phyloP scores from a whole-genome alignment of 2,329 filamentous ascomycete genomes.

The Venturia pyrina region DNA sequence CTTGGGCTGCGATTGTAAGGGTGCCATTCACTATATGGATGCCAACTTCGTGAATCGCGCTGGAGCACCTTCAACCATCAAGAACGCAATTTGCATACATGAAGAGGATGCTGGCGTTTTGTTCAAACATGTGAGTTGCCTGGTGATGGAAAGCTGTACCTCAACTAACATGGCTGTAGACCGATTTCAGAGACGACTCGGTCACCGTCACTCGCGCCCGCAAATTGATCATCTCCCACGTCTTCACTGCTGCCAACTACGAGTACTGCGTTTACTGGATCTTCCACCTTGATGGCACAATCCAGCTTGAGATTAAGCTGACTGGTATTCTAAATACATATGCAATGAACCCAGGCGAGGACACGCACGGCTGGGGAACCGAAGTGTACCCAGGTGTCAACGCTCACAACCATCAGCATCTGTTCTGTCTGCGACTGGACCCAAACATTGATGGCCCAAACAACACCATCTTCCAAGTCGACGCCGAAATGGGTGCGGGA shows the following conservation, averaged over 20 bases:
- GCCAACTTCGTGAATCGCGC: slow-evolving; percentile 71
- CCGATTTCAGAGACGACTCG: slow-evolving; percentile 84
- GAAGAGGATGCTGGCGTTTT: slow-evolving; percentile 87
- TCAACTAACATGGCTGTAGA: slow-evolving; percentile 26
- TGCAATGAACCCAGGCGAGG: slow-evolving; percentile 66
- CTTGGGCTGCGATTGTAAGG: slow-evolving; percentile 78
- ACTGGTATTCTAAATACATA: slow-evolving; percentile 64
- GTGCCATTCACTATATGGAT: slow-evolving; percentile 84
- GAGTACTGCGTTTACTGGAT: slow-evolving; percentile 86
- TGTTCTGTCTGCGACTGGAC: slow-evolving; percentile 85
- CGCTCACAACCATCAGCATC: slow-evolving; percentile 90
- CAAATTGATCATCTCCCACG: slow-evolving; percentile 79
- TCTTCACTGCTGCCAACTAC: slow-evolving; percentile 94
- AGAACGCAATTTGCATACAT: slow-evolving; percentile 92
- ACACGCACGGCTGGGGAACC: slow-evolving; percentile 79
- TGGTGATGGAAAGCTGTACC: neutral
- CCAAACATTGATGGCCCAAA: slow-evolving; percentile 75
- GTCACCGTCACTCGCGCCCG: slow-evolving; percentile 76
- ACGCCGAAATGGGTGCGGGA: slow-evolving; percentile 60
- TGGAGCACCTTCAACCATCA: slow-evolving; percentile 69
- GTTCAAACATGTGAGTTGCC: slow-evolving; percentile 60
- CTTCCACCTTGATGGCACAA: slow-evolving; percentile 84
- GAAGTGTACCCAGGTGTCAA: slow-evolving; percentile 88
- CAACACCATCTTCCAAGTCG: slow-evolving; percentile 79
- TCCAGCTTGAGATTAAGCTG: slow-evolving; percentile 82